Base-by-base conservation (phyloP, 2,329 filamentous ascomycete species). In the Trichophyton equinum region DNA sequence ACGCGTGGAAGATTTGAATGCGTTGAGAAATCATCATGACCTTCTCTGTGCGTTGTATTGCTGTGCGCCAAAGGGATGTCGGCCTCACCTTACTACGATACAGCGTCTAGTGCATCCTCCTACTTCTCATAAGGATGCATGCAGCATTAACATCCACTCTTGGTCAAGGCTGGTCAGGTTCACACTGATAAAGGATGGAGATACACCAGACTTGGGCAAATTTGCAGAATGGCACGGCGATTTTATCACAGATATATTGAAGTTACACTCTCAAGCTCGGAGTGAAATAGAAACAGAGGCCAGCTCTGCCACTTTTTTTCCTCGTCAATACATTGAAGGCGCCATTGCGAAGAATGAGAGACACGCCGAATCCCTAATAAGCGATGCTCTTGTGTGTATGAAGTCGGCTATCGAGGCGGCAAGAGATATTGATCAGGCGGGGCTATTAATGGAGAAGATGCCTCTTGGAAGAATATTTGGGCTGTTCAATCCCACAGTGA, bases 21-120 rank as follows among this genome's bases (percentile, higher is more conserved):
- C 82, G 1, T 71, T 85, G 53, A 77, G 81, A 56, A 85, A 85
- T 64, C 82, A 85, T 62, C 82, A 84, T 64, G 82, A 85, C 66
- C 73, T 85, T 15, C 74, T 85, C 0, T 82, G 79, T 60, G 82
- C 80, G 2, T 72, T 85, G 13, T 85, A 85, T 67, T 84, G 77
- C 74, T 78, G 77, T 47, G 78, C 80, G 42, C 82, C 82, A 27
- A 70, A 78, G 30, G 73, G 74, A 1, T 79, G 75, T 66, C 76
- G 82, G n/a, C 81, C 81, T 46, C 75, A 78, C 49, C 64, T 83
- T 3, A 74, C 78, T 58, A 72, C 77, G 4, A 75, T 85, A 56
- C 77, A 74, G 30, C 74, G 78, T 59, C 75, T 85, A 4, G 81
- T 85, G 13, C 77, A 83, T 64, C 80, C 83, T 62, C 73, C 77